Evolutionary conservation across 495 filamentous ascomycete species (phyloP), one percentile per base, ranked within the genome.

Genomic region (Annulohypoxylon maeteangense): DNA sequence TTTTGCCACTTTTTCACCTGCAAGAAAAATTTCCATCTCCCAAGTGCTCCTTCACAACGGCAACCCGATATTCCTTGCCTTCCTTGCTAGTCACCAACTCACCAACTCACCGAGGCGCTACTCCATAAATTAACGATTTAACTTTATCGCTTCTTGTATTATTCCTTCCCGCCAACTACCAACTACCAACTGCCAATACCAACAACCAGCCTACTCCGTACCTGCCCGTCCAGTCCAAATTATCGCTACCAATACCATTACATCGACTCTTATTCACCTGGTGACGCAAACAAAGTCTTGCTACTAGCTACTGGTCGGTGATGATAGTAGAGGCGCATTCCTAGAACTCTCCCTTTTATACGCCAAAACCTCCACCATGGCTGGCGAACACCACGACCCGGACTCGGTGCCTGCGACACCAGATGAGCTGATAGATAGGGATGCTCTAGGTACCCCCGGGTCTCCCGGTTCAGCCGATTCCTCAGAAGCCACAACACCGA

Each of bases 401-500:
- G 73, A 74, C 54, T 76, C 75, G 55, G 64, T 77, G 45, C 81
- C 81, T 36, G 76, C 71, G 11, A 79, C 81, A 38, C 79, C 82
- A 38, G 81, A 84, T 59, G 81, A 83, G 69, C 63, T 70, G 42
- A 25, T 54, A 32, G 77, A 79, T 61, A 78, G 69, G 68, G 75
- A 77, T 10, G 58, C 32, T 14, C 36, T 75, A 14, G 63, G 70
- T n/a, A 74, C 68, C 40, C 83, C 82, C 5, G 69, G 48, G 16
- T 85, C 82, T 0, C 82, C 81, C 14, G 74, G 74, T 61, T 85
- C 82, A 5, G 45, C 72, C 36, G 78, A 79, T 72, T 82, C 81
- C 27, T 85, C 83, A 7, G 82, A 83, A 62, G 79, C 78, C 7
- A 83, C 76, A 63, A 86, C 83, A 3, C 83, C 83, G 7, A 75